Evolutionary conservation across 371 early-diverging fungal species (phyloP), one percentile per base, ranked within the genome.

Genomic region (Mucor sp.): DNA sequence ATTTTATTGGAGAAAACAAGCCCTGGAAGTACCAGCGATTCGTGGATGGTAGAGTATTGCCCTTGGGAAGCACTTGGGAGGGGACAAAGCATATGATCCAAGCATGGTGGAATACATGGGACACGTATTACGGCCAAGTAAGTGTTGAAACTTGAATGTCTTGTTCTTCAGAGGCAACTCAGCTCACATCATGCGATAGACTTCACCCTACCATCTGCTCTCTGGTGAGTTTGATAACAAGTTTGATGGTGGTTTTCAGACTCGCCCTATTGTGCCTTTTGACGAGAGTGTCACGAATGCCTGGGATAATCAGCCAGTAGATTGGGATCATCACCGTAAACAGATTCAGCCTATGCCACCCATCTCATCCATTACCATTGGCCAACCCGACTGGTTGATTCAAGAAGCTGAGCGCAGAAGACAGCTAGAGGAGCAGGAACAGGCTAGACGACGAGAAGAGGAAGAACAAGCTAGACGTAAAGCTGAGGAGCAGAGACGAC

Each of bases 1-100:
- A 98, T 72, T 98, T 97, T 75, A 93, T 95, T 63, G 98, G 98
- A 3, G 69, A 80, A 2, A 76, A 83, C 30, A 98, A 98, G 81
- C 98, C 98, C 15, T 98, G 98, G 98, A 82, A 84, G 56, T 86
- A 84, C 73, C 85, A 85, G 53, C 84, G 90, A 33, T 85, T 85
- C 44, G 78, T 87, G n/a, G 87, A 88, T 41, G 90, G 91, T 41
- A 67, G 71, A 32, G 76, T 89, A 23, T 70, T 82, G 60, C 75
- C 82, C 21, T 80, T 77, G 21, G 70, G 83, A 35, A 72, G 74
- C 28, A 74, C 76, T 12, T 82, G 89, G 48, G 76, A 78, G 48
- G 85, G 84, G 60, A 77, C 85, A 37, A 71, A 72, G 11, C 78
- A 78, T 28, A 72, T 88, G 62, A 79, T 91, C 17, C 83, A 83